Conservation (phyloP, 2,329 filamentous ascomycete species). For the Aspergillus hiratsukae region DNA sequence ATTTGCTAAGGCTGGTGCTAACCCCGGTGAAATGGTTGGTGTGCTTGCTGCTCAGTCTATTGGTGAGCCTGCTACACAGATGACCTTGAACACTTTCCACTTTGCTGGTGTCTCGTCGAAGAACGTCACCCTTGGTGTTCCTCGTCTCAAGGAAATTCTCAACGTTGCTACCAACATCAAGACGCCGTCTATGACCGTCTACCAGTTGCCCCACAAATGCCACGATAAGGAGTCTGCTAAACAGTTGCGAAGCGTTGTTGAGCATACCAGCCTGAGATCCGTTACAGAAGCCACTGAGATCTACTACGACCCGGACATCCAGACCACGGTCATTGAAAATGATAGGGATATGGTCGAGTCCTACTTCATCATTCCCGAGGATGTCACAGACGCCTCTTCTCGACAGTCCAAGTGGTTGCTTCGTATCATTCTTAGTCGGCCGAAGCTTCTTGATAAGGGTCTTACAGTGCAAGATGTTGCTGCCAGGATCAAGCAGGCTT, state of each 20-base stretch:
- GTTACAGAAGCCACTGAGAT: slow-evolving; percentile 92
- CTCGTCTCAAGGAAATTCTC: slow-evolving; percentile 97
- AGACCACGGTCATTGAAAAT: slow-evolving; percentile 76
- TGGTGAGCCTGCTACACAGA: slow-evolving; percentile 96
- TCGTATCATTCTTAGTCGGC: slow-evolving; percentile 85
- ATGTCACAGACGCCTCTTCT: slow-evolving; percentile 59
- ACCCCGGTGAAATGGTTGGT: slow-evolving; percentile 97
- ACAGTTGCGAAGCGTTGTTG: slow-evolving; percentile 78
- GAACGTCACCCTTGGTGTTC: slow-evolving; percentile 98
- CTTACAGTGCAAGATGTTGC: slow-evolving; percentile 90
- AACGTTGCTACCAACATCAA: slow-evolving; percentile 98
- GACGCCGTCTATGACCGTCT: slow-evolving; percentile 95
- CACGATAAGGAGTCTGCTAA: slow-evolving; percentile 77
- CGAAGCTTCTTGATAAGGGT: slow-evolving; percentile 88
- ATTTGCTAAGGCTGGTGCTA: slow-evolving; percentile 80
- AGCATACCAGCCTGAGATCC: slow-evolving; percentile 89
- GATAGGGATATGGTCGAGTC: slow-evolving; percentile 94
- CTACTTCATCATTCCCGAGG: slow-evolving; percentile 90
- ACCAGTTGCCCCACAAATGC: slow-evolving; percentile 59
- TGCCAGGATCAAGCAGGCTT: slow-evolving; percentile 81
- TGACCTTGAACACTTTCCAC: slow-evolving; percentile 99
- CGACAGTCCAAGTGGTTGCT: slow-evolving; percentile 90
- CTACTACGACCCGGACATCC: slow-evolving; percentile 92
- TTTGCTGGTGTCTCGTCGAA: slow-evolving; percentile 99
- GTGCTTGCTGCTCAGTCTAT: slow-evolving; percentile 97